phyloP scores from a whole-genome alignment of 441 rosid genomes.

The Raphanus hybrid region DNA sequence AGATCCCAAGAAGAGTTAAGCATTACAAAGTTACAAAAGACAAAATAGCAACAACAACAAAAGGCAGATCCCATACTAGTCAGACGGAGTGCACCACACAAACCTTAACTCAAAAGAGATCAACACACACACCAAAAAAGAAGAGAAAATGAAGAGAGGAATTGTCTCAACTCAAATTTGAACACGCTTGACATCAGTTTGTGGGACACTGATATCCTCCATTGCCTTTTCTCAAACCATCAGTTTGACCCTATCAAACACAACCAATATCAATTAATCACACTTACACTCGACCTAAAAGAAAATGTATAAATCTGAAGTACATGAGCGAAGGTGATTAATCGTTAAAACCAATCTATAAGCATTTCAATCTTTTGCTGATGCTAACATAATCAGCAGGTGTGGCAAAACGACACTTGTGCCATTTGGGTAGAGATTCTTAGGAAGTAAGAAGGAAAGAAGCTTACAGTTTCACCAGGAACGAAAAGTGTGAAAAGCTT shows the following conservation, averaged over 20 bases:
- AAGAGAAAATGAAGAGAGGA: too few relatives aligned
- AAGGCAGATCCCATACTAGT: too few relatives aligned
- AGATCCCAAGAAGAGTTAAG: too few relatives aligned
- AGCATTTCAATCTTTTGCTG: neutral
- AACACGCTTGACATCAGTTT: constrained; percentile 63
- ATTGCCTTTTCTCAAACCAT: constrained; percentile 45
- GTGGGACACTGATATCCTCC: constrained; percentile 72
- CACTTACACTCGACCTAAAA: neutral
- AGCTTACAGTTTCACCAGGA: constrained; percentile 84
- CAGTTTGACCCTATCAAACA: constrained; percentile 49
- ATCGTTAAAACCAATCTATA: neutral
- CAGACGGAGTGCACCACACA: too few relatives aligned
- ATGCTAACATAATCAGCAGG: neutral
- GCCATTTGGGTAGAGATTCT: neutral
- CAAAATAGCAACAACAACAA: too few relatives aligned
- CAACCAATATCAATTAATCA: constrained; percentile 19
- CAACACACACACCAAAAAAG: too few relatives aligned
- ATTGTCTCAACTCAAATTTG: constrained; percentile 44
- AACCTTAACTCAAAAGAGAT: too few relatives aligned
- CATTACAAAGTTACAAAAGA: too few relatives aligned
- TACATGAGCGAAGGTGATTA: constrained; percentile 1
- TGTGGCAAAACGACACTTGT: too few relatives aligned
- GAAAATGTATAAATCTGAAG: neutral
- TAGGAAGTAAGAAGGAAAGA: neutral
- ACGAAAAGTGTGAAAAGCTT: constrained; percentile 45